Percentiles rank a stretch among this genome's conserved stretches.
Evolutionary conservation across 305 asterid species (phyloP).

Genomic region (Ajuga reptans): DNA sequence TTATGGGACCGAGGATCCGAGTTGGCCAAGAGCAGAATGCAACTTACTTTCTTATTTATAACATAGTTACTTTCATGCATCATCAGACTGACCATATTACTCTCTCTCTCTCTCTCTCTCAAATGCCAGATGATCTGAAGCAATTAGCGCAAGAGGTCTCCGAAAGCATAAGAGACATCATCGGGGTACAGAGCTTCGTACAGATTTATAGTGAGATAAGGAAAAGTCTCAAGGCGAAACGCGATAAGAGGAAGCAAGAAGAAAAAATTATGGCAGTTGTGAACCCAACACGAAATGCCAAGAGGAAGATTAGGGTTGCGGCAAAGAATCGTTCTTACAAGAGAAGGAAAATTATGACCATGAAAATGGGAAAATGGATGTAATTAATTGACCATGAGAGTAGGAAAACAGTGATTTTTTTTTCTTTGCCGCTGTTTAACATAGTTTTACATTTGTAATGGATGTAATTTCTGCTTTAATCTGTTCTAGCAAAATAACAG

Average conservation of each 20-base stretch:
- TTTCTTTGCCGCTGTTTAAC: no score
- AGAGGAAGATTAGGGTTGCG: slow-evolving; percentile 75
- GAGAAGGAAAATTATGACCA: slow-evolving; percentile 65
- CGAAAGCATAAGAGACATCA: slow-evolving; percentile 46
- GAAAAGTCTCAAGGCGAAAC: slow-evolving; percentile 57
- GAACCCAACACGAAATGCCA: slow-evolving; percentile 73
- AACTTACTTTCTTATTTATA: no score
- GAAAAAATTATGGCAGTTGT: slow-evolving; percentile 82
- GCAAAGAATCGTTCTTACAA: slow-evolving; percentile 72
- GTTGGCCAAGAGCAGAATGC: no score
- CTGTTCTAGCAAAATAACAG: no score
- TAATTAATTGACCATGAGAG: not conserved
- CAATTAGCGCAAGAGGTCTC: slow-evolving; percentile 56
- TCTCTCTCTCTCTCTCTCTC: not conserved
- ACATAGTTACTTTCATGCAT: not conserved
- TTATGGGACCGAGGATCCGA: no score
- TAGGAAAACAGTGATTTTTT: not conserved
- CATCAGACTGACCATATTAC: not conserved
- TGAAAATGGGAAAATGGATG: slow-evolving; percentile 82
- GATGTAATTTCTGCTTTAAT: no score
- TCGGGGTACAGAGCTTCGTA: slow-evolving; percentile 51
- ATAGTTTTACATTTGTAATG: no score
- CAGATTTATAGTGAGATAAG: slow-evolving; percentile 58
- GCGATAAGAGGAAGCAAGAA: slow-evolving; percentile 83
- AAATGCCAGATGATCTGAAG: slow-evolving; percentile 60